Evolutionary conservation across 352 stramenopile genomes (phyloP).

Genomic region (Pythium guiyangense): DNA sequence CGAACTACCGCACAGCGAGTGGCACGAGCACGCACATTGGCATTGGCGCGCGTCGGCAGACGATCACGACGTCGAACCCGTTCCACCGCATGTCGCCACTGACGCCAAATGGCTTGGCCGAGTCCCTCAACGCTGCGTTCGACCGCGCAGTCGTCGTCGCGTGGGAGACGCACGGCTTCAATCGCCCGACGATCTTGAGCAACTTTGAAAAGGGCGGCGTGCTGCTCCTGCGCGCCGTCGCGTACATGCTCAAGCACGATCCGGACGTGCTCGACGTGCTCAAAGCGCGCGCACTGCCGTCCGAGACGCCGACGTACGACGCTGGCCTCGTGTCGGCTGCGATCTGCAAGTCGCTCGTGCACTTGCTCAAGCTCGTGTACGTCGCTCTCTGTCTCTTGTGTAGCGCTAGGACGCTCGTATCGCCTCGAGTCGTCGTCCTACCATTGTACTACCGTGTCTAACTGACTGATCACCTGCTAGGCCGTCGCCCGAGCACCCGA

Average conservation of each 20-base stretch:
- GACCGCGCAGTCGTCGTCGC: slow-evolving; percentile 38
- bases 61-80: slow-evolving; percentile 19
- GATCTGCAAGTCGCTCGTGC: slow-evolving; percentile 67
- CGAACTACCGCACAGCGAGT: slow-evolving; percentile 15
- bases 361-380: slow-evolving; percentile 71
- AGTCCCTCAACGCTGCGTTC: slow-evolving; percentile 16
- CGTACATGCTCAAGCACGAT: slow-evolving; percentile 65
- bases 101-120: slow-evolving; percentile 11
- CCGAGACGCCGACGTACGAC: slow-evolving; percentile 54
- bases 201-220: slow-evolving; percentile 83
- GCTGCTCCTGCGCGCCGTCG: slow-evolving; percentile 54
- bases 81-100: slow-evolving; percentile 11
- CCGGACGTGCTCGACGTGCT: slow-evolving; percentile 34
- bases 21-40: slow-evolving; percentile 19
- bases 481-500: slow-evolving; percentile 43
- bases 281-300: slow-evolving; percentile 51
- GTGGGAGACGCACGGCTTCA: slow-evolving; percentile 80
- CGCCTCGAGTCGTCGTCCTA: no score
- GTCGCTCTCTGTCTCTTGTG: neutral
- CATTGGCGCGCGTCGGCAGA: slow-evolving; percentile 26
- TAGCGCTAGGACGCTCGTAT: neutral
- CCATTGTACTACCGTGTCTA: neutral
- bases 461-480: slow-evolving; percentile 26
- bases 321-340: slow-evolving; percentile 60
- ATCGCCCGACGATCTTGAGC: slow-evolving; percentile 44